Percentiles rank a stretch among this genome's conserved stretches.
These are phyloP conservation scores for Naganishia sp. DNA, from an alignment of 1,284 basidiomycete genomes.

Conservation along the genomic window DNA sequence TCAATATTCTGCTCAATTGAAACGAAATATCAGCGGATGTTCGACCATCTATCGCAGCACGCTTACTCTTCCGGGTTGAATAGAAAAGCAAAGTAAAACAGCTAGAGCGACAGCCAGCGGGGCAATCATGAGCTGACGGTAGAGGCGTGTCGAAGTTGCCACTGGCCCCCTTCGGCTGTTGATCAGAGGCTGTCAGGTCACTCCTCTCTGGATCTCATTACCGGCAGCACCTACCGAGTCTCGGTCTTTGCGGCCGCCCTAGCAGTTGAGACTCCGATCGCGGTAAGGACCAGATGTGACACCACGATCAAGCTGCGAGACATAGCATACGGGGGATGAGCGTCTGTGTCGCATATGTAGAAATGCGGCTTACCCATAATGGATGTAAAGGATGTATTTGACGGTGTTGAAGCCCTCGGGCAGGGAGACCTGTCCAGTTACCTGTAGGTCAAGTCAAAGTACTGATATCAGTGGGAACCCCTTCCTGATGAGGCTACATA, in stretches of 20 bases:
- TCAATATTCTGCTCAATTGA: constrained; percentile 5
- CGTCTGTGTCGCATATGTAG: background rate
- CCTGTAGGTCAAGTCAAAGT: background rate
- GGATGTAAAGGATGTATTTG: constrained; percentile 9
- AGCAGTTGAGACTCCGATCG: background rate
- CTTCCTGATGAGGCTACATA: background rate
- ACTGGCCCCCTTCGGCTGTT: too few species aligned
- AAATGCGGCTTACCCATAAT: constrained; percentile 11
- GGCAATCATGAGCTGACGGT: background rate
- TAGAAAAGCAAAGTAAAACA: constrained; percentile 5
- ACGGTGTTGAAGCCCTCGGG: constrained; percentile 5
- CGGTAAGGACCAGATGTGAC: background rate
- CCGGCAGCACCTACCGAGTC: background rate
- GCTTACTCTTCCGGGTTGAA: constrained; percentile 9
- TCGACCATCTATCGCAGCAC: background rate
- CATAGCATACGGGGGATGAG: background rate
- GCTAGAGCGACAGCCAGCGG: constrained; percentile 3
- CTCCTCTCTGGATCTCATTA: too few species aligned
- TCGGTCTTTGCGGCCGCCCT: background rate
- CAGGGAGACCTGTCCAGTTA: background rate
- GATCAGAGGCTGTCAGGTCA: background rate
- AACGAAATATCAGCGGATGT: background rate
- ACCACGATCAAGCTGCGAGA: background rate
- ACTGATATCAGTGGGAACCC: too few species aligned
- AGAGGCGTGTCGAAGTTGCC: background rate